Evolutionary conservation across 1,284 basidiomycete genomes (phyloP).

Genomic region (Butyriboletus appendiculatus): DNA sequence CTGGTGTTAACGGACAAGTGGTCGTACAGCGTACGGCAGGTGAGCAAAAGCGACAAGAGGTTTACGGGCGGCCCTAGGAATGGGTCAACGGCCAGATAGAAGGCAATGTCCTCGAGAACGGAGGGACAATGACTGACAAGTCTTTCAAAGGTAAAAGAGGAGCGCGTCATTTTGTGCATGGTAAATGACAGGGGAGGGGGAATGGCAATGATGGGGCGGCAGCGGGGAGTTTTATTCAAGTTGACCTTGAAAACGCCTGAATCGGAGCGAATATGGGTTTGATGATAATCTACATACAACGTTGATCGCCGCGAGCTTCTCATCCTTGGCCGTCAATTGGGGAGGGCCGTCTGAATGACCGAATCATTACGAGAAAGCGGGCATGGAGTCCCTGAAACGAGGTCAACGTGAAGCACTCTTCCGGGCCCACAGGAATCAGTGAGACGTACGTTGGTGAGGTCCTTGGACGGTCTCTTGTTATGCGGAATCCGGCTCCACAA

Average conservation of each 20-base stretch:
- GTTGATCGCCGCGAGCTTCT: slow-evolving; percentile 52
- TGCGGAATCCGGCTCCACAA: slow-evolving; percentile 5
- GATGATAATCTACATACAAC: slow-evolving; percentile 40
- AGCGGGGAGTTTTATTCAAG: slow-evolving; percentile 30
- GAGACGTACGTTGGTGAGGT: slow-evolving; percentile 14
- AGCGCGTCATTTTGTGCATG: neutral
- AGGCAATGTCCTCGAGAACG: slow-evolving; percentile 43
- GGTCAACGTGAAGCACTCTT: slow-evolving; percentile 19
- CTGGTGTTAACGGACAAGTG: slow-evolving; percentile 43
- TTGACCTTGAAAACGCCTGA: slow-evolving; percentile 26
- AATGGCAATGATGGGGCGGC: slow-evolving; percentile 6
- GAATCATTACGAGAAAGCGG: slow-evolving; percentile 37
- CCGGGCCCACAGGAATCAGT: slow-evolving; percentile 3
- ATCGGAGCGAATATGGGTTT: slow-evolving; percentile 37
- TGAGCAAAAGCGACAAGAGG: slow-evolving; percentile 49
- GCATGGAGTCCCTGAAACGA: slow-evolving; percentile 36
- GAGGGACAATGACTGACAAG: slow-evolving; percentile 28
- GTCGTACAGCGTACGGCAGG: slow-evolving; percentile 48
- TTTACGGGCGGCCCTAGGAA: slow-evolving; percentile 43
- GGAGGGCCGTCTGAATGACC: slow-evolving; percentile 35
- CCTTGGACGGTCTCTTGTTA: slow-evolving; percentile 11
- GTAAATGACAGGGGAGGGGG: neutral
- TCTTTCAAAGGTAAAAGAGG: slow-evolving; percentile 19
- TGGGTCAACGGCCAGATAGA: slow-evolving; percentile 36
- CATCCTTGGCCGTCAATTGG: slow-evolving; percentile 35